Conservation (phyloP, 345 rosid genomes). For the Populus davidiana region DNA sequence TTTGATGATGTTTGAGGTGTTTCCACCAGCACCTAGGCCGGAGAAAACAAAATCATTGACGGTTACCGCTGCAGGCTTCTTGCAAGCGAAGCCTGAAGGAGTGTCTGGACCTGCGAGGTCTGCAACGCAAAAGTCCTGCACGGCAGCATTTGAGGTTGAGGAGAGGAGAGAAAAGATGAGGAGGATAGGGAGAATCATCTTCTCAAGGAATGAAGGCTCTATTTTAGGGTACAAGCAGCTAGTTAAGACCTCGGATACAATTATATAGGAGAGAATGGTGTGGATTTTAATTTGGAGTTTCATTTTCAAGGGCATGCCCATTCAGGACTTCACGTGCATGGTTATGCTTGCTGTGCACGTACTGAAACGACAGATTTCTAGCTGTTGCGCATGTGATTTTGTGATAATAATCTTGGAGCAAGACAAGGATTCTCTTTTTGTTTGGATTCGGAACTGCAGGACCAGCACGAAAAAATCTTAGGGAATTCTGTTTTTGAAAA, state of each 20-base stretch:
- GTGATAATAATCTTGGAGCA: not conserved
- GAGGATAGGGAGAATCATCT: conserved; percentile 44
- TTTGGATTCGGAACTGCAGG: conserved; percentile 3
- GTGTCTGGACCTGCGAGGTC: conserved; percentile 47
- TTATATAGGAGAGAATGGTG: conserved; percentile 20
- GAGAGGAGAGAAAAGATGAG: conserved; percentile 40
- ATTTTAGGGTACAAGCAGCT: not conserved
- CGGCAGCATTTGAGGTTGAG: conserved; percentile 50
- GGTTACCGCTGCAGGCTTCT: conserved; percentile 43
- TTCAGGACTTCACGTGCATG: conserved; percentile 23
- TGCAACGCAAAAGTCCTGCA: conserved; percentile 74
- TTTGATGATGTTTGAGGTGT: conserved; percentile 66
- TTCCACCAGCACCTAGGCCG: conserved; percentile 52
- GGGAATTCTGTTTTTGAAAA: not conserved
- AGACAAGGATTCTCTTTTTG: conserved; percentile 36
- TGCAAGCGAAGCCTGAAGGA: conserved; percentile 77
- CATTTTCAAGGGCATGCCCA: not conserved
- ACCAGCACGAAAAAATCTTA: conserved; percentile 5
- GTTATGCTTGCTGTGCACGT: not conserved
- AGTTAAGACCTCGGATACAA: not conserved
- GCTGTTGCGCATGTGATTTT: conserved; percentile 20
- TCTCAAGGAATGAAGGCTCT: conserved; percentile 1
- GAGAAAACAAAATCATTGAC: conserved; percentile 64
- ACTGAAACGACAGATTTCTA: conserved; percentile 19
- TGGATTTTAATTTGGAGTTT: not conserved